A percentile compares a stretch with the other conserved stretches of the same genome.
phyloP scores from a whole-genome alignment of 2,329 filamentous ascomycete species.

The Tolypocladium paradoxum region DNA sequence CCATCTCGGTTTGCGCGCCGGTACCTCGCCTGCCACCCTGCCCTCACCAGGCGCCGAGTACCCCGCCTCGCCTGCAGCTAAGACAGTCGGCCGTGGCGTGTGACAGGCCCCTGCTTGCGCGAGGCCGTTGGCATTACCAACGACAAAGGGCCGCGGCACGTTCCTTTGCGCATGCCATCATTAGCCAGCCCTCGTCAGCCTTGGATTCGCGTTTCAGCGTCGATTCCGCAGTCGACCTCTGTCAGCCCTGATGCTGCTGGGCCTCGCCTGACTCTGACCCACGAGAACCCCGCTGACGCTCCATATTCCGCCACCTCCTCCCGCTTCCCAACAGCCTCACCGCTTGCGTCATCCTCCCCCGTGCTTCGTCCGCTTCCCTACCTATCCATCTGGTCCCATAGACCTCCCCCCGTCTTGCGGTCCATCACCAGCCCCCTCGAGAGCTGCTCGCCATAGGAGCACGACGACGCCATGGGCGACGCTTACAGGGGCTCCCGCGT shows the following conservation, averaged over 20 bases:
- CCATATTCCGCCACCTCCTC: not conserved
- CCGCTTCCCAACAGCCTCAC: not conserved
- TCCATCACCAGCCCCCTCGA: not conserved
- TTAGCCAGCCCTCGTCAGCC: not conserved
- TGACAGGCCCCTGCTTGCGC: not conserved
- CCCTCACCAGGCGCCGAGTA: not conserved
- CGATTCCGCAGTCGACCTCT: not conserved
- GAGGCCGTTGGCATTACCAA: not conserved
- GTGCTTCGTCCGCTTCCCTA: no score
- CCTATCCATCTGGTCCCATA: no score
- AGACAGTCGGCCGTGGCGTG: not conserved
- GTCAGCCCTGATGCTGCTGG: not conserved
- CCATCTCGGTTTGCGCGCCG: not conserved
- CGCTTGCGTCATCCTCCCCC: not conserved
- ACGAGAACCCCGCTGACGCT: not conserved
- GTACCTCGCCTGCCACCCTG: not conserved
- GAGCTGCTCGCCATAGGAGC: not conserved
- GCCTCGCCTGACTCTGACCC: no score
- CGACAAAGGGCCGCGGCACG: not conserved
- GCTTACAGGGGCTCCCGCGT: constrained; percentile 14
- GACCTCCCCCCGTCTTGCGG: not conserved
- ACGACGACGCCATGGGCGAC: constrained; percentile 3
- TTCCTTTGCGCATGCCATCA: not conserved
- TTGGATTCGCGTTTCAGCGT: no score
- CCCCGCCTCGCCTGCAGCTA: not conserved